Evolutionary conservation across 2,329 filamentous ascomycete genomes (phyloP).

Genomic region (Delphinella strobiligena): DNA sequence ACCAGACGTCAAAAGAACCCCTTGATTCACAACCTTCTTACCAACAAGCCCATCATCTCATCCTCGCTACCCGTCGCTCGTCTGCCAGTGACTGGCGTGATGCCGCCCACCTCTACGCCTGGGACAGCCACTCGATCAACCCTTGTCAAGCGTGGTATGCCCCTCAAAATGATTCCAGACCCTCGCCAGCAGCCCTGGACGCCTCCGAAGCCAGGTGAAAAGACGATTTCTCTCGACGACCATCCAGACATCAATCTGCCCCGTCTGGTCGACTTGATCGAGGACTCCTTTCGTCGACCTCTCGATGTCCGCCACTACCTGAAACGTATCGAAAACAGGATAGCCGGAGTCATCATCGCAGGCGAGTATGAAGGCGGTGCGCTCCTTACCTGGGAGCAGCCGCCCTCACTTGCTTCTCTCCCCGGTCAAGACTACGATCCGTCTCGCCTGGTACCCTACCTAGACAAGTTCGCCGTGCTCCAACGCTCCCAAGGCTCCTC

Average conservation of each 20-base stretch:
- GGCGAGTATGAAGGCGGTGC: constrained; percentile 95
- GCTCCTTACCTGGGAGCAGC: constrained; percentile 86
- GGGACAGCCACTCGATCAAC: constrained; percentile 29
- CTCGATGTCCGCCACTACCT: constrained; percentile 79
- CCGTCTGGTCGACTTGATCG: constrained; percentile 73
- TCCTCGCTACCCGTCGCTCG: constrained; percentile 73
- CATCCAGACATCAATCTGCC: constrained; percentile 74
- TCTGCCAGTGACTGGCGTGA: constrained; percentile 29
- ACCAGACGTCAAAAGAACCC: constrained; percentile 62
- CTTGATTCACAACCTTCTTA: constrained; percentile 88
- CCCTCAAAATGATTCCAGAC: constrained; percentile 70
- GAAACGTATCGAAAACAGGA: constrained; percentile 60
- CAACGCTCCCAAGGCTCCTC: constrained; percentile 71
- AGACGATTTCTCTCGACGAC: constrained; percentile 52
- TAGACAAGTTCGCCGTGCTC: constrained; percentile 94
- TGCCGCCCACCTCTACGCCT: constrained; percentile 19
- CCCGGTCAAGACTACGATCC: constrained; percentile 22
- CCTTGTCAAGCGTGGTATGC: constrained; percentile 83
- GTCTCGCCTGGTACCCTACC: constrained; percentile 69
- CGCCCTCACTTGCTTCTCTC: constrained; percentile 27
- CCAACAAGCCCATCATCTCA: constrained; percentile 85
- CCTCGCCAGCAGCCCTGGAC: constrained; percentile 55
- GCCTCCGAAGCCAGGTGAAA: constrained; percentile 46
- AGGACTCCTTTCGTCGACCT: constrained; percentile 81
- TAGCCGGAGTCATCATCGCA: constrained; percentile 87